Base-by-base conservation (phyloP, 2,329 filamentous ascomycete species). In the Fusarium penzigii region DNA sequence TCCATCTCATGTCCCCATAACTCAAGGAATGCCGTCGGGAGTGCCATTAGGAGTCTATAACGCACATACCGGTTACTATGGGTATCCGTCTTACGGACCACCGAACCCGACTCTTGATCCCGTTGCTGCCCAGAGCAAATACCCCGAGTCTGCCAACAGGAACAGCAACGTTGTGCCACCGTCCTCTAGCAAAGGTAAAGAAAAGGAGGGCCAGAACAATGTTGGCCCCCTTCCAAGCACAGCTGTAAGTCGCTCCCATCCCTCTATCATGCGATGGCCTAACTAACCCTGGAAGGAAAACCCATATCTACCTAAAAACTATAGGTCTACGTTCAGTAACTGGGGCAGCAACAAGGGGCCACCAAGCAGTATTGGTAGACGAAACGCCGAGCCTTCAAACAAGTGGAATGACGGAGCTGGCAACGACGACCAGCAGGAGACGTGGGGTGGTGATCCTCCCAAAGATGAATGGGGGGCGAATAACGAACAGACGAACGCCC, bases 1-100 rank as follows among this genome's bases (percentile, higher is more conserved):
- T 1, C 63, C 66, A 41, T 50, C 59, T 14, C 58, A 68, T 42
- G 57, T 65, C 16, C 67, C 67, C 4, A 60, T 69, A 34, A 70
- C 68, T 3, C 68, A 70, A 46, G 66, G 66, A 6, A 64, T 70
- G 57, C 55, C 58, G 1, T 41, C 55, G 36, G 51, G 55, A 9
- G 63, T 70, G 57, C 55, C 58, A 1, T 41, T 55, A 36, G 51
- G 55, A 9, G 39, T 56, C 0, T 68, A 63, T 63, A 61, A 56
- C 40, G 42, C 60, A 9, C 52, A 59, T 51, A 59, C 46, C 12
- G 58, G 51, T 6, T 63, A 63, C 8, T 58, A 57, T 17, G 62
- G 58, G 1, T 64, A 55, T 10, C 48, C n/a, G n/a, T n/a, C 55
- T 25, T 41, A 45, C 6, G 55, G 48, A 9, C 42, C 42, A 1